Base-by-base conservation (phyloP, 768 basidiomycete species). In the Megacollybia marginata region DNA sequence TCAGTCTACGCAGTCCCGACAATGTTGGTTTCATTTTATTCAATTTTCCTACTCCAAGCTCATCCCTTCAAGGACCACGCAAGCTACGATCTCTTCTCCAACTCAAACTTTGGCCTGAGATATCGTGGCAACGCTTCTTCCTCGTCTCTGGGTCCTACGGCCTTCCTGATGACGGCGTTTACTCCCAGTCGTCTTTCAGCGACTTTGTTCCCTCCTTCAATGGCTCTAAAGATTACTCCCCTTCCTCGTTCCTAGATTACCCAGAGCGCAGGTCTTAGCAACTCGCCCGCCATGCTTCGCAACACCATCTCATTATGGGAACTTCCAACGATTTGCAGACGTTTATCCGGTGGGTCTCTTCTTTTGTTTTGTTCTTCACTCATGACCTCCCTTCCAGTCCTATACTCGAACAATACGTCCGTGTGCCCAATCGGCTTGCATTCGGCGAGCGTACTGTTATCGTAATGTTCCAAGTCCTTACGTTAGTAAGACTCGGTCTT, bases 371-470 rank as follows among this genome's bases (percentile, higher is more conserved):
- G 35, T 36, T 16, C 16, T 36, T 36, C 35, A 36, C 35, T 36
- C 16, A 36, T 36, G 35, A 36, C 10, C 35, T 16, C 10, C 16
- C 10, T n/a, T 36, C 10, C 35, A 36, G 35, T 16, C 35, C 35
- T 36, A 10, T 36, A 10, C 35, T 36, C 16, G 88, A 91, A 53
- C 85, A 88, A 57, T 97, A 92, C 62, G 79, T 93, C 46, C 78
- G 83, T 33, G 80, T 92, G 19, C 74, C 81, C 34, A 95, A 95
- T 63, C 79, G 93, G 31, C 77, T 96, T 42, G 88, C 87, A 1
- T 87, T 87, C 58, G 95, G 95, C 46, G 95, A 97, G 65, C 82
- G 92, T 45, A 92, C 92, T 5, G 81, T 98, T 52, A 88, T n/a
- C n/a, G n/a, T n/a, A n/a, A n/a, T n/a, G n/a, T n/a, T n/a, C n/a